These are phyloP conservation scores for Aspergillus sp. DNA, from an alignment of 2,329 filamentous ascomycete species.

Conservation along the genomic window DNA sequence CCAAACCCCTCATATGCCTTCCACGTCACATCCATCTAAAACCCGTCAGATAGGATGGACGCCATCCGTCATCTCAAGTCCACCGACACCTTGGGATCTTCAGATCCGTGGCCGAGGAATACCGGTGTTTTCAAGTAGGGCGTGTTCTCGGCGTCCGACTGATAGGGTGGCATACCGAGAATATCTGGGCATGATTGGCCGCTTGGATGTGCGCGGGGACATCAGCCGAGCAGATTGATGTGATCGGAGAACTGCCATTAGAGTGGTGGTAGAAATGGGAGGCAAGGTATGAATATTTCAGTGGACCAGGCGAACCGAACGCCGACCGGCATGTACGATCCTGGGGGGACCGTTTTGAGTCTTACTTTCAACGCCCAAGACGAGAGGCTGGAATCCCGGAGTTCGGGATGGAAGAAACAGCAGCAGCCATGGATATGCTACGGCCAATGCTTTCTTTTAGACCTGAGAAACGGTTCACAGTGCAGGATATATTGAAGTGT, in stretches of 20 bases:
- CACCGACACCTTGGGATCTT: constrained; percentile 34
- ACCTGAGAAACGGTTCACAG: not conserved
- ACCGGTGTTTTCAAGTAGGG: constrained; percentile 6
- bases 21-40: constrained; percentile 21
- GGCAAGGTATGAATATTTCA: not conserved
- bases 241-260: not conserved
- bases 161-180: constrained; percentile 12
- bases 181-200: constrained; percentile 26
- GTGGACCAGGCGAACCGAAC: not conserved
- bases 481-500: not conserved
- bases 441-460: not conserved
- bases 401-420: not conserved
- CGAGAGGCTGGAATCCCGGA: not conserved
- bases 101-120: constrained; percentile 10
- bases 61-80: constrained; percentile 8
- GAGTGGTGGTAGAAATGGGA: not conserved
- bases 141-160: not conserved
- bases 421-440: not conserved
- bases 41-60: constrained; percentile 6
- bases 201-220: constrained; percentile 13
- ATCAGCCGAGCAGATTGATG: constrained; percentile 1
- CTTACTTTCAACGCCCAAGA: not conserved
- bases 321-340: not conserved
- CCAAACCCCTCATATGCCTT: constrained; percentile 33
- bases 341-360: not conserved